Conservation (phyloP, 208 protist species). For the Trypanosoma congolense region DNA sequence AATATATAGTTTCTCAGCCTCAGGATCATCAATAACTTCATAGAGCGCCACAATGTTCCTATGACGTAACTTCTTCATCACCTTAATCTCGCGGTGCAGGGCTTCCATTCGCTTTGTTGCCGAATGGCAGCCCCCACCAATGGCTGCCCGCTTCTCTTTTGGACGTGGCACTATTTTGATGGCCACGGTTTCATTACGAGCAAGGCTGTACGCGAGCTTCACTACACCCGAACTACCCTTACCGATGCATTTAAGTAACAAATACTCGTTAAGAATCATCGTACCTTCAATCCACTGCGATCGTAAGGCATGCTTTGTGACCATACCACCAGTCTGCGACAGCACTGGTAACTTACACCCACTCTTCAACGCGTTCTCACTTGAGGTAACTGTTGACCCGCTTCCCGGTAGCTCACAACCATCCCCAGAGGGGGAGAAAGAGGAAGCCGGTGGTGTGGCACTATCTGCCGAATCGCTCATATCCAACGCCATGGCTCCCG, state of each 20-base stretch:
- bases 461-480: neutral
- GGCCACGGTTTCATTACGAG: slow-evolving; percentile 23
- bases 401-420: neutral
- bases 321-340: neutral
- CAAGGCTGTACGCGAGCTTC: slow-evolving; percentile 25
- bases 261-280: slow-evolving; percentile 43
- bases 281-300: slow-evolving; percentile 9
- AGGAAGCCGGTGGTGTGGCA: too few species aligned
- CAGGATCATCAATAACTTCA: slow-evolving; percentile 95
- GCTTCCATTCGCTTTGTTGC: slow-evolving; percentile 14
- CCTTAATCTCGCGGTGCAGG: slow-evolving; percentile 83
- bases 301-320: slow-evolving; percentile 2
- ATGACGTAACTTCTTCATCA: slow-evolving; percentile 94
- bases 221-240: slow-evolving; percentile 35
- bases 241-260: slow-evolving; percentile 35
- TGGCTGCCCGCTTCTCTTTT: slow-evolving; percentile 11
- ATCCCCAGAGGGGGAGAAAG: too few species aligned
- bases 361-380: neutral
- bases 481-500: neutral
- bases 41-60: slow-evolving; percentile 91
- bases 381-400: neutral
- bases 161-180: slow-evolving; percentile 39
- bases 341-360: neutral
- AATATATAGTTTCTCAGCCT: slow-evolving; percentile 79
- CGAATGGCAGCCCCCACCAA: neutral